phyloP scores from a whole-genome alignment of 2,329 filamentous ascomycete species.

The Penicillium sp. region DNA sequence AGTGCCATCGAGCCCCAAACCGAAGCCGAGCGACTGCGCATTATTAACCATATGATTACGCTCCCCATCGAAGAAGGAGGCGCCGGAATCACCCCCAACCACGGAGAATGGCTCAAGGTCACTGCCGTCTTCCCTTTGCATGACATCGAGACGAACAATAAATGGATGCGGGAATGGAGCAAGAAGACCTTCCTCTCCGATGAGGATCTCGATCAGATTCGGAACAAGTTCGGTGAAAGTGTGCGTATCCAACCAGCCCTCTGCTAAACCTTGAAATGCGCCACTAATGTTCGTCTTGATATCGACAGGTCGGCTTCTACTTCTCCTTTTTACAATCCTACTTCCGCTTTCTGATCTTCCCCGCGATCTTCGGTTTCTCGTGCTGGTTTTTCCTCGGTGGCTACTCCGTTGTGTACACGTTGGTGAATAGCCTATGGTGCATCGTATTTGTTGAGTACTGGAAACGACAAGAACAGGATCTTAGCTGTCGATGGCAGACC shows the following conservation, averaged over 20 bases:
- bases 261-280: not conserved
- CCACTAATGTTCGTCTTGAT: constrained; percentile 9
- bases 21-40: constrained; percentile 84
- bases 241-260: constrained; percentile 24
- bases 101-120: constrained; percentile 74
- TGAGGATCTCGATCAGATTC: constrained; percentile 74
- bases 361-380: constrained; percentile 76
- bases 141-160: constrained; percentile 74
- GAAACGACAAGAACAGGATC: constrained; percentile 89
- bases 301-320: constrained; percentile 78
- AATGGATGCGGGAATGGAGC: constrained; percentile 77
- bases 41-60: constrained; percentile 84
- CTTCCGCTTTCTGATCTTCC: constrained; percentile 82
- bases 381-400: constrained; percentile 82
- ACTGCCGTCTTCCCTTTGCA: constrained; percentile 79
- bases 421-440: constrained; percentile 81
- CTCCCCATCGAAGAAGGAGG: constrained; percentile 75
- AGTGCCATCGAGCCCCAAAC: constrained; percentile 79
- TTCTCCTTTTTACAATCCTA: constrained; percentile 96
- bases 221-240: constrained; percentile 74
- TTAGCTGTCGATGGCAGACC: constrained; percentile 89
- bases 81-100: constrained; percentile 73
- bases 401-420: constrained; percentile 81
- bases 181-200: constrained; percentile 53
- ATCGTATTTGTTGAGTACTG: constrained; percentile 93